Conservation (phyloP, 148 eudicot species). For the Spergularia marina region DNA sequence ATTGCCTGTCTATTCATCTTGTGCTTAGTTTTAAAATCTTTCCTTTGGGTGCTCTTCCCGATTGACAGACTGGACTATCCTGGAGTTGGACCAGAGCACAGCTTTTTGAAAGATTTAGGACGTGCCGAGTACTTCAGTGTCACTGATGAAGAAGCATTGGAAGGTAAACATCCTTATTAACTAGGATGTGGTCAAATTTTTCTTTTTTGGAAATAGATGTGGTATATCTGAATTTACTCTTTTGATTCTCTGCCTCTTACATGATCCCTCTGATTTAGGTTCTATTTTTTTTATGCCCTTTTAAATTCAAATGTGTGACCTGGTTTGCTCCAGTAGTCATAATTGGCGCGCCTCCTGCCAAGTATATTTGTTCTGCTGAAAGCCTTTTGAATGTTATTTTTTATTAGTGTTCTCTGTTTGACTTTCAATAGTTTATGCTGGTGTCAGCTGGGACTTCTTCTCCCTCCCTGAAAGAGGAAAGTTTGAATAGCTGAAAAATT, state of each 20-base stretch:
- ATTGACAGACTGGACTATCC: slow-evolving; percentile 79
- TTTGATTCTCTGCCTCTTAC: not conserved
- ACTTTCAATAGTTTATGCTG: not conserved
- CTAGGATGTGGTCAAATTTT: not conserved
- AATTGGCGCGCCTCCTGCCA: too few species aligned
- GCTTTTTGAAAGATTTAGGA: slow-evolving; percentile 85
- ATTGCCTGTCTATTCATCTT: not conserved
- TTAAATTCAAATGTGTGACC: not conserved
- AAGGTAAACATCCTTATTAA: slow-evolving; percentile 46
- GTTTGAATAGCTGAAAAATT: not conserved
- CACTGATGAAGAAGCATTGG: slow-evolving; percentile 90
- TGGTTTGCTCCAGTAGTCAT: too few species aligned
- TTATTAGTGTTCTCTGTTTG: too few species aligned
- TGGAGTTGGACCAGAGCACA: slow-evolving; percentile 99
- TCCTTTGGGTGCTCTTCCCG: not conserved
- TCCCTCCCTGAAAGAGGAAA: not conserved
- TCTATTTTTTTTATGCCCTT: not conserved
- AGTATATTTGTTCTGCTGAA: too few species aligned
- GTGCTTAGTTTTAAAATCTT: not conserved
- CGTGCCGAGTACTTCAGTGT: slow-evolving; percentile 91
- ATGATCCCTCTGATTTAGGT: not conserved
- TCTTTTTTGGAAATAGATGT: not conserved
- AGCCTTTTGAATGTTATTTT: too few species aligned
- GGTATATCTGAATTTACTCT: too few species aligned
- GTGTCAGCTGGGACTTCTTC: not conserved